Evolutionary conservation across 1,139 yeast species (phyloP).

Genomic region (Geotrichum bryndzae): DNA sequence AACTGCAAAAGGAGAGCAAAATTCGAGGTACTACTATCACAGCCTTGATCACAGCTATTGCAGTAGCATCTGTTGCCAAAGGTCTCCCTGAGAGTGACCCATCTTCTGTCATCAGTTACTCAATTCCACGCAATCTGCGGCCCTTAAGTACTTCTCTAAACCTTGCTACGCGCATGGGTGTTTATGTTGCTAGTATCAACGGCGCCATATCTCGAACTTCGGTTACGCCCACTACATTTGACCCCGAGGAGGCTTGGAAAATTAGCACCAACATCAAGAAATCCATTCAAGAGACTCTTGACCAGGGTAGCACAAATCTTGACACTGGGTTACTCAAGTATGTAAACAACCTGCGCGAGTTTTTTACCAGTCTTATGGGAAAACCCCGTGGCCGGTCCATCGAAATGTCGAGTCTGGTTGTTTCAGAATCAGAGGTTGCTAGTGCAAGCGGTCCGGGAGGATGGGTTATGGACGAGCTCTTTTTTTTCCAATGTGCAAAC

Average conservation of each 20-base stretch:
- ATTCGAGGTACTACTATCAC: conserved; percentile 1
- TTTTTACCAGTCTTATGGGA: conserved; percentile 2
- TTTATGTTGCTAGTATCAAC: background rate
- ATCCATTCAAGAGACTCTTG: background rate
- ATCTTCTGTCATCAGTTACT: background rate
- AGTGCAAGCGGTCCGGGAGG: background rate
- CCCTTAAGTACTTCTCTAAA: background rate
- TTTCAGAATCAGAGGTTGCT: background rate
- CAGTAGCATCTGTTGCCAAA: background rate
- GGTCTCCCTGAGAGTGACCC: background rate
- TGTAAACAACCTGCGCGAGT: background rate
- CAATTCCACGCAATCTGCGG: conserved; percentile 16
- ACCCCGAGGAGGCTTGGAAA: conserved; percentile 4
- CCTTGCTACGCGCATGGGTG: conserved; percentile 10
- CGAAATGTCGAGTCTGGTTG: conserved; percentile 11
- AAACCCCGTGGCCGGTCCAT: background rate
- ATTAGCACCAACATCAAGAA: background rate
- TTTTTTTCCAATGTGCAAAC: conserved; percentile 9
- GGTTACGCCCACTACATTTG: background rate
- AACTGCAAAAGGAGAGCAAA: conserved; percentile 1
- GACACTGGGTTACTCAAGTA: conserved; percentile 14
- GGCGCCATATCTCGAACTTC: background rate
- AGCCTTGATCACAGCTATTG: conserved; percentile 3
- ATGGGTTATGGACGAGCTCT: conserved; percentile 7
- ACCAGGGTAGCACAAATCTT: conserved; percentile 1